Evolutionary conservation across 129 eudicot genomes (phyloP).

Genomic region (Scalesia atractyloides): DNA sequence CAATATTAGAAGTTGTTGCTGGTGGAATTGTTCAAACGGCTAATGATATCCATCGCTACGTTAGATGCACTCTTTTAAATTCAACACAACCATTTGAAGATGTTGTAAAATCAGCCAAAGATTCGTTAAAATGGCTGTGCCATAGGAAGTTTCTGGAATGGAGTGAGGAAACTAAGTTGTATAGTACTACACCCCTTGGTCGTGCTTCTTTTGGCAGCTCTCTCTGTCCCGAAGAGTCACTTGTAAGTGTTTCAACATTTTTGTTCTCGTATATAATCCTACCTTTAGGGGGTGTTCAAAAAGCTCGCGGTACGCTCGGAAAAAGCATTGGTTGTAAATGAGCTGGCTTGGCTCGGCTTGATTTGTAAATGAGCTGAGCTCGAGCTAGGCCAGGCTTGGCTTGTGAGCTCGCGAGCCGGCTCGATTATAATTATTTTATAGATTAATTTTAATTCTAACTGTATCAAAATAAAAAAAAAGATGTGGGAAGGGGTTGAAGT

Average conservation of each 20-base stretch:
- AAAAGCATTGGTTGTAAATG: too few species aligned
- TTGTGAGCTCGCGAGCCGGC: too few species aligned
- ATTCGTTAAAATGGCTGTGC: conserved; percentile 90
- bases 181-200: conserved; percentile 89
- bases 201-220: conserved; percentile 97
- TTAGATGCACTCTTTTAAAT: conserved; percentile 94
- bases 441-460: too few species aligned
- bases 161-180: conserved; percentile 90
- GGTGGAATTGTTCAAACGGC: conserved; percentile 99
- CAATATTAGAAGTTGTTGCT: conserved; percentile 94
- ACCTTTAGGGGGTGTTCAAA: not conserved
- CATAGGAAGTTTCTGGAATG: conserved; percentile 90
- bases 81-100: conserved; percentile 98
- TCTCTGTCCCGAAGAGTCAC: conserved; percentile 93
- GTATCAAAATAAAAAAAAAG: too few species aligned
- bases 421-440: too few species aligned
- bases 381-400: too few species aligned
- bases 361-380: too few species aligned
- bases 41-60: conserved; percentile 89
- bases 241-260: conserved; percentile 47
- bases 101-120: conserved; percentile 94
- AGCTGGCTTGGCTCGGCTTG: too few species aligned
- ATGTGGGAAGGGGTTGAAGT: too few species aligned
- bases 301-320: too few species aligned
- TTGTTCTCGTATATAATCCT: not conserved